Evolutionary conservation across 1,139 yeast species (phyloP), one percentile per base, ranked within the genome.

Genomic region (Saccharomyces hybrid): DNA sequence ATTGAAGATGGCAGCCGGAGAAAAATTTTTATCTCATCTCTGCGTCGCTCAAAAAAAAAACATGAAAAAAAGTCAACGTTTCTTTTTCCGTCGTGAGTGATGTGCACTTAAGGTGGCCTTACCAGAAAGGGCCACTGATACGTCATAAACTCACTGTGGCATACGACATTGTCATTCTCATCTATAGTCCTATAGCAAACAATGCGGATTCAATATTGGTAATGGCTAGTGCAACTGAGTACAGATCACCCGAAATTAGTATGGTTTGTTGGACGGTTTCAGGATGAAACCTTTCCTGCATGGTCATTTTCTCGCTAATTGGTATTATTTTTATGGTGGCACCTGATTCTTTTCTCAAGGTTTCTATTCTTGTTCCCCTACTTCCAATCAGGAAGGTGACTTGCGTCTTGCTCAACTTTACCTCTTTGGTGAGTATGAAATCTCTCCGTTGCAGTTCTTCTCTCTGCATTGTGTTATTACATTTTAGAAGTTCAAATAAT

Each of bases 321-420:
- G 75, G 75, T 3, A 71, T 56, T 3, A 72, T 64, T 49, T 70
- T 71, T 27, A 73, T 61, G 19, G 58, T 61, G 6, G 74, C 72
- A 1, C 58, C 54, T 1, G 72, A 63, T 12, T 38, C 27, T 5
- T 59, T 56, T 46, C 75, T 58, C 9, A 72, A 56, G 2, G 46
- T 44, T 46, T 62, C 64, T 12, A 73, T 71, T 47, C 68, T 59
- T 11, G 55, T 26, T 1, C 76, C 76, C 12, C 58, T 57, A 14
- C 57, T 61, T 1, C 76, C 76, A 38, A 73, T 72, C 19, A 72
- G 57, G 48, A 62, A 69, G 0, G 73, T 64, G 1, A 72, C 68
- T 51, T 71, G 70, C 11, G 55, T 56, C 50, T 67, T 66, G 14
- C 60, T 67, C 19, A 71, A 53, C 19, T 57, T 55, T 0, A 72